A percentile compares a stretch with the other conserved stretches of the same genome.
These are phyloP conservation scores for Ogataea allantospora DNA, from an alignment of 805 yeast species.

Conservation along the genomic window DNA sequence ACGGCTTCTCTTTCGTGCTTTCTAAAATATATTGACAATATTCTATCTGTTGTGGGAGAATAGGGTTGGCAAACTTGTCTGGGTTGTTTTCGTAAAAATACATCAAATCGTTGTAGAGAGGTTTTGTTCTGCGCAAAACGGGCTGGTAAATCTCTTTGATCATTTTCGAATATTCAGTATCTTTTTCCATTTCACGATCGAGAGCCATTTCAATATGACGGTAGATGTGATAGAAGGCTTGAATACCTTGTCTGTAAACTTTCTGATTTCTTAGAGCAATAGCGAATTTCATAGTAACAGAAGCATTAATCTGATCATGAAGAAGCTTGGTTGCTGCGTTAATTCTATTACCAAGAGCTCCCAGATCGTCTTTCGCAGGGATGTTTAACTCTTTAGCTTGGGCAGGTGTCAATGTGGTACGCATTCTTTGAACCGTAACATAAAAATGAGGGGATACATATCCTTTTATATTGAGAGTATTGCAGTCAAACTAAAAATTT, in stretches of 20 bases:
- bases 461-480: conserved; percentile 4
- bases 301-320: conserved; percentile 68
- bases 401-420: conserved; percentile 12
- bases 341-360: conserved; percentile 82
- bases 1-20: conserved; percentile 60
- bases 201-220: conserved; percentile 58
- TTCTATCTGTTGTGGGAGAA: conserved; percentile 58
- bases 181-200: conserved; percentile 42
- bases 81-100: conserved; percentile 60
- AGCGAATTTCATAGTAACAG: conserved; percentile 68
- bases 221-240: conserved; percentile 68
- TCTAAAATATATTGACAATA: conserved; percentile 59
- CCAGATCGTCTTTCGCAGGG: conserved; percentile 77
- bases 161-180: conserved; percentile 43
- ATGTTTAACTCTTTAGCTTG: conserved; percentile 46
- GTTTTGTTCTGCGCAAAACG: conserved; percentile 59
- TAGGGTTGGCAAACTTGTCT: conserved; percentile 55
- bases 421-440: neutral
- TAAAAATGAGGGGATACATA: neutral
- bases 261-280: conserved; percentile 72
- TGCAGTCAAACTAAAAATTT: conserved; percentile 1
- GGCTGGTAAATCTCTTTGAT: conserved; percentile 66
- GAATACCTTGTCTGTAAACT: conserved; percentile 79
- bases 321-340: conserved; percentile 62
- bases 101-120: conserved; percentile 59